Conservation (phyloP, 1,284 basidiomycete species). For the Microbotryum scabiosae region DNA sequence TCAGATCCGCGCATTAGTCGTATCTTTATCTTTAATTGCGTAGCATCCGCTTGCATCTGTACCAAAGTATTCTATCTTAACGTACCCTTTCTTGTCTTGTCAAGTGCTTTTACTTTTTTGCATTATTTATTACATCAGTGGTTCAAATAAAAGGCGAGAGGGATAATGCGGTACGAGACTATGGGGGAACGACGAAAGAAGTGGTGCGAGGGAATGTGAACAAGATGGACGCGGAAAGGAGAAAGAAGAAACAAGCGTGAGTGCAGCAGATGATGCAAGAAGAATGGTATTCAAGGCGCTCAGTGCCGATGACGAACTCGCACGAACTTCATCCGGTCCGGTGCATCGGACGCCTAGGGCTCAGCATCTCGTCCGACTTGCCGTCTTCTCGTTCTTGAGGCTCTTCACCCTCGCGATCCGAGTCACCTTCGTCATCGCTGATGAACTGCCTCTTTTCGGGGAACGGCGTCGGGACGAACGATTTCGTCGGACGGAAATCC, state of each 20-base stretch:
- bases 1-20: too few relatives aligned
- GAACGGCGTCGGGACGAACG: conserved; percentile 12
- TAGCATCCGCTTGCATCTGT: conserved; percentile 9
- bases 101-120: not conserved
- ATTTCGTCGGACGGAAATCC: not conserved
- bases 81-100: not conserved
- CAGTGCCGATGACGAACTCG: not conserved
- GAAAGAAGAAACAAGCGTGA: not conserved
- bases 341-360: not conserved
- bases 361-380: not conserved
- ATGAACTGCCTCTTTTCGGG: not conserved
- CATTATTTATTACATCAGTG: not conserved
- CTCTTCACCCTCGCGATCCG: not conserved
- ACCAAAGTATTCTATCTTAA: not conserved
- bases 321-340: not conserved
- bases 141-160: not conserved
- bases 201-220: too few relatives aligned
- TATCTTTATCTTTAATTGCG: too few relatives aligned
- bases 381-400: not conserved
- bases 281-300: too few relatives aligned
- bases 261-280: not conserved
- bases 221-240: too few relatives aligned
- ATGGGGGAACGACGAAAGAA: not conserved
- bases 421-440: conserved; percentile 1
- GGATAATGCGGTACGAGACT: not conserved